These are phyloP conservation scores for Lactuca sativa DNA, from an alignment of 129 eudicot species.

Conservation along the genomic window DNA sequence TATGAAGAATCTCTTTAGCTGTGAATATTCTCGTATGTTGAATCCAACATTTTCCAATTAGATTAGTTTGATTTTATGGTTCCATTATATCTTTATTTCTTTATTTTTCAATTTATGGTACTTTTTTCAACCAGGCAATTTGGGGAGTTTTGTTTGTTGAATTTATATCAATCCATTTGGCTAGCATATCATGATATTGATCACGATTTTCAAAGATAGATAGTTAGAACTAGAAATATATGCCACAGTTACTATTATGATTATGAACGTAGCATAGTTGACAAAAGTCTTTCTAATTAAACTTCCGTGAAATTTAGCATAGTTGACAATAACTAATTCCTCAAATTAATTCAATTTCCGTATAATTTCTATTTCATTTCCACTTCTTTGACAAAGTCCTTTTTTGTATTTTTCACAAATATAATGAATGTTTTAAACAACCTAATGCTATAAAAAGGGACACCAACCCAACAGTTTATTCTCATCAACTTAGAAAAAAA, in stretches of 20 bases:
- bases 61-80: neutral
- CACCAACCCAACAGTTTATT: neutral
- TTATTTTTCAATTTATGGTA: no score
- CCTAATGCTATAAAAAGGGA: constrained; percentile 12
- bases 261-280: no score
- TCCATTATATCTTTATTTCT: no score
- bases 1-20: no score
- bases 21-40: no score
- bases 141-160: neutral
- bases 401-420: neutral
- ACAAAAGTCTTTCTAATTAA: no score
- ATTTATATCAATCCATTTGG: neutral
- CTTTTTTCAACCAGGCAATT: no score
- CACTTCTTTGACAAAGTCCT: constrained; percentile 2
- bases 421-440: neutral
- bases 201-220: no score
- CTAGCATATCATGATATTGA: neutral
- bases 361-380: neutral
- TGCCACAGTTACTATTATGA: no score
- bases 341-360: neutral
- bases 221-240: no score
- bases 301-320: neutral
- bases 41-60: no score
- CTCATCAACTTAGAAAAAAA: neutral
- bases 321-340: constrained; percentile 10